phyloP scores from a whole-genome alignment of 192 early-diverging fungal genomes.

The Coemansia erecta region DNA sequence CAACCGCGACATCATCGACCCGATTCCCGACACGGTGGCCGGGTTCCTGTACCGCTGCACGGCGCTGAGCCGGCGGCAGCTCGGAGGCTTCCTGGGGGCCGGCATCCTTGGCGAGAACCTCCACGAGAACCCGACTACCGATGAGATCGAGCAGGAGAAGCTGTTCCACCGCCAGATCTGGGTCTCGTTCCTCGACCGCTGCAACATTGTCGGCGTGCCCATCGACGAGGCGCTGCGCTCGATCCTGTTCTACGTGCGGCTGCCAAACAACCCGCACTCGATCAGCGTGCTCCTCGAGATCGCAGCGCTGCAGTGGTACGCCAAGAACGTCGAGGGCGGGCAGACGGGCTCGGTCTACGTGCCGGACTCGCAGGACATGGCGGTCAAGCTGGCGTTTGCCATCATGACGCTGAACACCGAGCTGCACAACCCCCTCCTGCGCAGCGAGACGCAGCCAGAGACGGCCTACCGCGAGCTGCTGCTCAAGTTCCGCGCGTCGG shows the following conservation, averaged over 20 bases:
- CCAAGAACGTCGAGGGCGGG: constrained; percentile 33
- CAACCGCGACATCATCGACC: constrained; percentile 47
- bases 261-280: constrained; percentile 39
- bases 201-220: constrained; percentile 45
- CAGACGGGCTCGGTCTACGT: constrained; percentile 25
- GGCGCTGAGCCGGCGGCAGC: constrained; percentile 51
- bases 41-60: constrained; percentile 53
- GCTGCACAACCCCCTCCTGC: constrained; percentile 53
- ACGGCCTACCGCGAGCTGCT: constrained; percentile 41
- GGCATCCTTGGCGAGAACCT: constrained; percentile 51
- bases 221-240: constrained; percentile 54
- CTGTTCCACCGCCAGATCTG: constrained; percentile 51
- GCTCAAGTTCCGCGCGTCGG: constrained; percentile 49
- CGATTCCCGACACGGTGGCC: constrained; percentile 39
- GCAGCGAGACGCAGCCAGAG: constrained; percentile 37
- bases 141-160: constrained; percentile 51
- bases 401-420: constrained; percentile 54
- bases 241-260: constrained; percentile 46
- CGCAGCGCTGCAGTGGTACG: constrained; percentile 49
- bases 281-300: constrained; percentile 51
- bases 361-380: constrained; percentile 49
- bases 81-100: constrained; percentile 43
- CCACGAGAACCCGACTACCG: constrained; percentile 40
- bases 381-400: constrained; percentile 51
- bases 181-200: constrained; percentile 48